Evolutionary conservation across 2,329 filamentous ascomycete species (phyloP).

Genomic region (Scorias spongiosa): DNA sequence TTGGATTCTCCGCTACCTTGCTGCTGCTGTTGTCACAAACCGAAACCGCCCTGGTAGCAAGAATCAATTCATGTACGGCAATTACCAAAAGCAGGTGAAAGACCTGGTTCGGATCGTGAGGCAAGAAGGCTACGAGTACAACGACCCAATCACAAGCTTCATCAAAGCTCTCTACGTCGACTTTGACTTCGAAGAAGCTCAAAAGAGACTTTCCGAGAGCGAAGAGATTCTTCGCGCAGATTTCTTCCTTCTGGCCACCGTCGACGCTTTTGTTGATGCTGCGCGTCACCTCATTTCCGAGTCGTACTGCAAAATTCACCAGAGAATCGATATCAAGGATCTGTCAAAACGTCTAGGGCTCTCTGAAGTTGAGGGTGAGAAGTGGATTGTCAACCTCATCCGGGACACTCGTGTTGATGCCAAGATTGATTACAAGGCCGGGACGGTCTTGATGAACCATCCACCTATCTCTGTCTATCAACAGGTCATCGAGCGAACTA

Average conservation of each 20-base stretch:
- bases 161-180: slow-evolving; percentile 89
- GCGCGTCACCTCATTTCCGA: slow-evolving; percentile 95
- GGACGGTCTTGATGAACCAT: slow-evolving; percentile 98
- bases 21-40: slow-evolving; percentile 89
- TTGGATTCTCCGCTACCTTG: slow-evolving; percentile 89
- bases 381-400: slow-evolving; percentile 99
- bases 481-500: slow-evolving; percentile 97
- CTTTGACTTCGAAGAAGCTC: slow-evolving; percentile 95
- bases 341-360: slow-evolving; percentile 82
- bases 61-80: slow-evolving; percentile 87
- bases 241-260: slow-evolving; percentile 81
- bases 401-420: slow-evolving; percentile 93
- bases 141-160: slow-evolving; percentile 89
- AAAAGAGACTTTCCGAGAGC: slow-evolving; percentile 70
- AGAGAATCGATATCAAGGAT: slow-evolving; percentile 94
- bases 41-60: slow-evolving; percentile 60
- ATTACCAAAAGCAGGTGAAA: slow-evolving; percentile 97
- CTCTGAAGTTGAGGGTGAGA: slow-evolving; percentile 90
- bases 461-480: slow-evolving; percentile 97
- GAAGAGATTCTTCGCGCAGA: slow-evolving; percentile 85
- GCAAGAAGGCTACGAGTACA: slow-evolving; percentile 96
- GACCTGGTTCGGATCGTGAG: slow-evolving; percentile 89
- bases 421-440: slow-evolving; percentile 98
- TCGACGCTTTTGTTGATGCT: slow-evolving; percentile 82
- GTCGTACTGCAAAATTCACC: slow-evolving; percentile 99